Conservation (phyloP, 441 rosid species). For the Dalechampia spathulata region DNA sequence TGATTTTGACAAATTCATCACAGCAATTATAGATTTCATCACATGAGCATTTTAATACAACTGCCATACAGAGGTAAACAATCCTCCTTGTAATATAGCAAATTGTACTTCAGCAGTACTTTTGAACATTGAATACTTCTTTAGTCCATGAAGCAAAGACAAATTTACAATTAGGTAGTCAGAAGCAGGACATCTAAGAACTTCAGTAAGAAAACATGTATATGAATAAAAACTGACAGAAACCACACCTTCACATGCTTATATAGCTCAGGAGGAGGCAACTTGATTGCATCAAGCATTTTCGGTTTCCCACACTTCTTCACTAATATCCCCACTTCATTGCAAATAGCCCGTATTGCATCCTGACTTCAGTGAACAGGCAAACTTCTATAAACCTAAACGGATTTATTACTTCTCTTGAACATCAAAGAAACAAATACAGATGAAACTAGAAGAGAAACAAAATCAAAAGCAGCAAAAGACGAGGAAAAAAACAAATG, state of each 20-base stretch:
- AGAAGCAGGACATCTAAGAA: neutral
- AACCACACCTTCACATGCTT: constrained; percentile 77
- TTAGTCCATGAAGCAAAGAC: neutral
- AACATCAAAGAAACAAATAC: neutral
- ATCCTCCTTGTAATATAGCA: neutral
- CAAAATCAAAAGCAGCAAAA: neutral
- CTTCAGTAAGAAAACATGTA: neutral
- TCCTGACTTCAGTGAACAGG: constrained; percentile 51
- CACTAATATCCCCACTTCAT: constrained; percentile 61
- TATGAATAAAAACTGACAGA: constrained; percentile 3
- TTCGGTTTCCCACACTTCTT: constrained; percentile 81
- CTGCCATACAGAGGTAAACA: neutral
- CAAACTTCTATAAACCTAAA: constrained; percentile 7
- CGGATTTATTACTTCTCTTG: neutral
- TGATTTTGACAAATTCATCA: neutral
- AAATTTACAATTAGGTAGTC: no score
- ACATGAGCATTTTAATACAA: neutral
- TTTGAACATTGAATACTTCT: neutral
- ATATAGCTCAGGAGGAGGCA: constrained; percentile 82
- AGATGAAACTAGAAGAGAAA: neutral
- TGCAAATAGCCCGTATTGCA: constrained; percentile 77
- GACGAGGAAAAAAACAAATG: neutral
- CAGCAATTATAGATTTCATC: no score
- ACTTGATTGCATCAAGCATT: constrained; percentile 83
- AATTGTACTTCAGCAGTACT: neutral